Evolutionary conservation across 176 grass and related monocot genomes (phyloP), one percentile per base, ranked within the genome.

Genomic region (barley (Hordeum vulgare)): DNA sequence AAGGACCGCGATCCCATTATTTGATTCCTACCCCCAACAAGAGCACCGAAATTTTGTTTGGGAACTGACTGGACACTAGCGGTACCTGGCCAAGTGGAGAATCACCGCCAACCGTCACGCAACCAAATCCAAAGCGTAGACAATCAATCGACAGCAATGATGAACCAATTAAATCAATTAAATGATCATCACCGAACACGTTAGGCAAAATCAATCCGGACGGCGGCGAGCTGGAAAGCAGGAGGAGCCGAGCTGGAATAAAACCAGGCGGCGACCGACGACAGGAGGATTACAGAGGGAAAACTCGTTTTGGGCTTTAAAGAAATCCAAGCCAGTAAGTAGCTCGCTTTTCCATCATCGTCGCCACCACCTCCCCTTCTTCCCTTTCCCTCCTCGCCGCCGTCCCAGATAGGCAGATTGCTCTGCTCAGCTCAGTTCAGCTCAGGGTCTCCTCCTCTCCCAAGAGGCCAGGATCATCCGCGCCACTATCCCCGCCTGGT

Each of bases 181-280:
- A 11, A 27, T 29, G 42, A 31, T 49, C 42, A 27, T 35, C 57
- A 75, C 70, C 81, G 53, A 83, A 64, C 81, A 47, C 81, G 41
- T 26, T 75, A 20, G 20, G 61, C 33, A 63, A 62, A 13, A 73
- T 25, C 27, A 58, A 37, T 18, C n/a, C n/a, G 29, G 51, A 11
- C 36, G 58, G 76, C 57, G 21, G 58, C 71, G 71, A 84, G 82
- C 72, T 84, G 72, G 72, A 84, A 84, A 84, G 71, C 29, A 53
- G 17, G 71, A 74, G 25, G 12, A 35, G 14, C 28, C 28, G 25
- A 51, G 60, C 41, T 63, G 18, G 71, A 27, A 24, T 12, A 36
- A 78, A 63, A 12, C 18, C 6, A 31, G 67, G 5, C 35, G 11
- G 66, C n/a, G 67, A 14, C 36, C 17, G 35, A 41, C 24, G 66